A percentile compares a stretch with the other conserved stretches of the same genome.
phyloP scores from a whole-genome alignment of 75 land plant genomes.

The Cupressus sempervirens region DNA sequence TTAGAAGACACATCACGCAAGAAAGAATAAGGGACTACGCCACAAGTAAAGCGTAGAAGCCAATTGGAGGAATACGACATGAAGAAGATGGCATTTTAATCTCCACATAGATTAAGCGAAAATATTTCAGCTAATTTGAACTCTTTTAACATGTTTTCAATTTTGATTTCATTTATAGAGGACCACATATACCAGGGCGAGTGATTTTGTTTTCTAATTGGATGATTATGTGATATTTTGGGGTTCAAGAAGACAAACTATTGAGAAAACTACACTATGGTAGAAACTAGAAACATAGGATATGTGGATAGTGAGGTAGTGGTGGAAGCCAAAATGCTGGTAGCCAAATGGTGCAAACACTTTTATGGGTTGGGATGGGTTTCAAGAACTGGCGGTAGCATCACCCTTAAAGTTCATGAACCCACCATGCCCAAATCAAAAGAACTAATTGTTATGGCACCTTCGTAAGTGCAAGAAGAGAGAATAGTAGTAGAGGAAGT shows the following conservation, averaged over 20 bases:
- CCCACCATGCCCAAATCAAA: conserved; percentile 60
- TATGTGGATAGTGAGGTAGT: conserved; percentile 54
- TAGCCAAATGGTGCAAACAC: conserved; percentile 93
- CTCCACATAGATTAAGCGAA: too few relatives aligned
- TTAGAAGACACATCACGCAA: too few relatives aligned
- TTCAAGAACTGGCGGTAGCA: conserved; percentile 97
- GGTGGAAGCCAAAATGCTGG: conserved; percentile 54
- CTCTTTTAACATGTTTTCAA: too few relatives aligned
- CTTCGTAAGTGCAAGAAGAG: too few relatives aligned
- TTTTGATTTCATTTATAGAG: too few relatives aligned
- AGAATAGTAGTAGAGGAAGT: too few relatives aligned
- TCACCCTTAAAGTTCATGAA: conserved; percentile 89
- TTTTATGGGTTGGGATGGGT: conserved; percentile 98
- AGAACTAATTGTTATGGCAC: conserved; percentile 96
- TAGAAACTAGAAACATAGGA: conserved; percentile 19
- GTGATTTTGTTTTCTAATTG: not conserved
- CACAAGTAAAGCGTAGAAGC: too few relatives aligned
- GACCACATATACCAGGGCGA: not conserved
- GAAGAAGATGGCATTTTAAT: too few relatives aligned
- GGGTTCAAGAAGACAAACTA: not conserved
- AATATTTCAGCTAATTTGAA: too few relatives aligned
- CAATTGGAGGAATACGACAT: too few relatives aligned
- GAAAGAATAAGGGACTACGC: too few relatives aligned
- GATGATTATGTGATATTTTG: not conserved
- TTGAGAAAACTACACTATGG: not conserved